These are phyloP conservation scores for Castanea crenata DNA, from an alignment of 306 rosid genomes.

Conservation along the genomic window DNA sequence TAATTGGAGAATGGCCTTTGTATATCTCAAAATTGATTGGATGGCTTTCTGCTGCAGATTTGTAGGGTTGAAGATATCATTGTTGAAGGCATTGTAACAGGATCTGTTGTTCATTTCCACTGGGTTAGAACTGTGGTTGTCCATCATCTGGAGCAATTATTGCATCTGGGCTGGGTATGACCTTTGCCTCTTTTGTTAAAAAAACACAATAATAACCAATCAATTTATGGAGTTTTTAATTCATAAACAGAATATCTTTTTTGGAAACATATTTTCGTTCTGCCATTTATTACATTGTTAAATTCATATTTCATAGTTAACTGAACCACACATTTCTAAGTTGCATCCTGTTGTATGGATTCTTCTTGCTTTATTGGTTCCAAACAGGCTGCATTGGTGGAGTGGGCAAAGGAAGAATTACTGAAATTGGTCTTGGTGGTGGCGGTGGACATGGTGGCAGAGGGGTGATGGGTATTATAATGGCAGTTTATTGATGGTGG, in stretches of 20 bases:
- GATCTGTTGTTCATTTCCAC: slow-evolving; percentile 91
- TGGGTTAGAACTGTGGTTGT: slow-evolving; percentile 71
- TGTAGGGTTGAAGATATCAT: slow-evolving; percentile 87
- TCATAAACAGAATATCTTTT: neutral
- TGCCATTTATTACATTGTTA: slow-evolving; percentile 13
- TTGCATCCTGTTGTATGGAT: slow-evolving; percentile 19
- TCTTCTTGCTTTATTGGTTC: slow-evolving; percentile 19
- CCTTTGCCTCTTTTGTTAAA: slow-evolving; percentile 17
- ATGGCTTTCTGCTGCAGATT: slow-evolving; percentile 56
- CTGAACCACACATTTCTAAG: neutral
- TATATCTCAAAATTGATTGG: slow-evolving; percentile 26
- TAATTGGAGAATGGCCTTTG: slow-evolving; percentile 10
- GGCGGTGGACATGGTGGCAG: slow-evolving; percentile 98
- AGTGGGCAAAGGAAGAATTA: slow-evolving; percentile 67
- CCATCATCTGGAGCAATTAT: slow-evolving; percentile 60
- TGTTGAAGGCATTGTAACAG: slow-evolving; percentile 73
- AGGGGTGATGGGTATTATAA: slow-evolving; percentile 90
- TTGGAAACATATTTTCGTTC: neutral
- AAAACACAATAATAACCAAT: neutral
- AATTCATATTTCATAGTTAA: neutral
- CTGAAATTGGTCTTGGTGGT: slow-evolving; percentile 72
- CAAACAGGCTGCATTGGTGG: slow-evolving; percentile 85
- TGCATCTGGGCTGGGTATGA: slow-evolving; percentile 85
- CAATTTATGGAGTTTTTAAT: neutral
- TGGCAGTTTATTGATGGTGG: slow-evolving; percentile 87